Base-by-base conservation (phyloP, 805 yeast species). In the Pichia exigua region DNA sequence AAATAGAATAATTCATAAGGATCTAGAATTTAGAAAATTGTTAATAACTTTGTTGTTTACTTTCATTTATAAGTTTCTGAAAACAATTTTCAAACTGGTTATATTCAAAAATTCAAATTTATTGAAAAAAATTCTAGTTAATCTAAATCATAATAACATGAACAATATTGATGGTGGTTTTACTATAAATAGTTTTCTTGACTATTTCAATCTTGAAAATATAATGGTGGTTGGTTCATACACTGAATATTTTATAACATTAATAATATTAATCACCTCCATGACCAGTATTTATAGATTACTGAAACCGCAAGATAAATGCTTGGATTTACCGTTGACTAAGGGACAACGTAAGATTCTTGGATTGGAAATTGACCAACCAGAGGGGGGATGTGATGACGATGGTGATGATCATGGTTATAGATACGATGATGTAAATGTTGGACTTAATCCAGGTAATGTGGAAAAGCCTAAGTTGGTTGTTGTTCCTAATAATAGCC, bases 261-360 rank as follows among this genome's bases (percentile, higher is more conserved):
- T 47, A 2, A 41, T 69, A 4, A 58, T 72, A 15, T 43, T 60
- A 2, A 51, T 65, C 44, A 65, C 68, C 48, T 62, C 73, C 12
- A 30, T 60, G 12, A 40, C 62, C 2, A 62, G 73, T 22, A 28
- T 64, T 3, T 53, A 67, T 41, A 63, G 60, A 44, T 56, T 76
- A 17, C 24, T 69, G 9, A 70, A 67, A 54, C 73, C 76, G 1
- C 72, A 69, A 53, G 82, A 78, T 56, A 75, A 73, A 57, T 78
- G 82, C 56, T 57, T 67, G 38, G 83, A 78, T 59, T 65, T 78
- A 52, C 81, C 81, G 3, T 68, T 78, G 53, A 73, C 67, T 11
- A 68, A 66, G 45, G 66, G 65, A 24, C 83, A 78, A 60, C 62
- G 82, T 45, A 62, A 64, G 41, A 61, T 78, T 17, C 63, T 78